Conservation (phyloP, 805 yeast genomes). For the Spathaspora hagerdaliae region DNA sequence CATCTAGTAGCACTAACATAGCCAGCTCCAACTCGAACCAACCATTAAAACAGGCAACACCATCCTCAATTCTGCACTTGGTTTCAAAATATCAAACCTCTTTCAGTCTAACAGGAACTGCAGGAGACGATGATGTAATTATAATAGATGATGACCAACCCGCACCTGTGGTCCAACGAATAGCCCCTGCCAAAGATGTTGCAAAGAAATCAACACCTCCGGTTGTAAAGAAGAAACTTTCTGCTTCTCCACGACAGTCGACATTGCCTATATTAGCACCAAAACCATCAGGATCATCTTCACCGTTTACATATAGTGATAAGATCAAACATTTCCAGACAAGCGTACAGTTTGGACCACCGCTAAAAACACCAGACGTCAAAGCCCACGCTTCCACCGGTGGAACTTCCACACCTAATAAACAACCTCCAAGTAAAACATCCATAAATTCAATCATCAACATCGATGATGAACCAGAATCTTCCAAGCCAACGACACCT, state of each 20-base stretch:
- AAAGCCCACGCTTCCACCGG: not conserved
- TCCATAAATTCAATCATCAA: slow-evolving; percentile 40
- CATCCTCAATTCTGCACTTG: slow-evolving; percentile 12
- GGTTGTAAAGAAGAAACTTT: not conserved
- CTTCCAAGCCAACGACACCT: not conserved
- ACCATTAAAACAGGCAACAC: not conserved
- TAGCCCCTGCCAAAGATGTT: not conserved
- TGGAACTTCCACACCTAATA: not conserved
- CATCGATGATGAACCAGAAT: slow-evolving; percentile 25
- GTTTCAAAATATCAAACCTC: slow-evolving; percentile 32
- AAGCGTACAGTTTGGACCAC: slow-evolving; percentile 16
- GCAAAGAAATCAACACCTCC: slow-evolving; percentile 7
- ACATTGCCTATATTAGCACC: slow-evolving; percentile 15
- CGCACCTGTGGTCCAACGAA: not conserved
- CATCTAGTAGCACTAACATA: slow-evolving; percentile 3
- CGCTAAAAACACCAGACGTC: not conserved
- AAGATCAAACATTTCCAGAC: slow-evolving; percentile 31
- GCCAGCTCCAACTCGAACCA: not conserved
- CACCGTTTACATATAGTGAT: slow-evolving; percentile 13
- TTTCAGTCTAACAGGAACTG: slow-evolving; percentile 8
- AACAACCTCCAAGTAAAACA: slow-evolving; percentile 22
- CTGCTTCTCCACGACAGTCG: not conserved
- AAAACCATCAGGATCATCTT: slow-evolving; percentile 6
- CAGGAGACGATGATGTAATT: slow-evolving; percentile 6
- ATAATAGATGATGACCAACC: slow-evolving; percentile 4